Evolutionary conservation across 768 basidiomycete species (phyloP).

Genomic region (Suillus plorans): DNA sequence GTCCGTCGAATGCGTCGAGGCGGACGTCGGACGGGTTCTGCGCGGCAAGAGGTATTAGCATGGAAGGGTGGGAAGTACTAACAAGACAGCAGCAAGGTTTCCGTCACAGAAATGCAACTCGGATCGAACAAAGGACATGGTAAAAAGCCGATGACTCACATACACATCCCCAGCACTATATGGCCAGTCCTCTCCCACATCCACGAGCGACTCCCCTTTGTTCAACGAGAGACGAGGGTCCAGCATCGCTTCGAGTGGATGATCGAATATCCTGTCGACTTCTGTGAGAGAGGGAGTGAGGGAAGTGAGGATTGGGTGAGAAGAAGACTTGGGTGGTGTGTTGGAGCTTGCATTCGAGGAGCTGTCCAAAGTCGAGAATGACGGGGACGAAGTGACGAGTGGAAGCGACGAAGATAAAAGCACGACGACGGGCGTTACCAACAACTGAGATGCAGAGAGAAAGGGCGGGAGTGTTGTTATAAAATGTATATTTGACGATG

Average conservation of each 20-base stretch:
- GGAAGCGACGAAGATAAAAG: conserved; percentile 43
- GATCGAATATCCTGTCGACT: conserved; percentile 78
- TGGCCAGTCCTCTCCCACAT: conserved; percentile 72
- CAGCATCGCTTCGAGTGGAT: conserved; percentile 72
- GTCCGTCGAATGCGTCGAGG: conserved; percentile 46
- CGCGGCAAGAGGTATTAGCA: conserved; percentile 1
- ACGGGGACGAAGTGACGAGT: not conserved
- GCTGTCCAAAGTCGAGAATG: not conserved
- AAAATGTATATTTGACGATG: conserved; percentile 55
- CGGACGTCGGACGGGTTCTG: conserved; percentile 59
- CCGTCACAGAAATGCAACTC: not conserved
- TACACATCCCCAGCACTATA: conserved; percentile 65
- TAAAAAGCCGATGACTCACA: conserved; percentile 42
- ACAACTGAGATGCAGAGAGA: conserved; percentile 61
- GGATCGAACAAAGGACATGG: not conserved
- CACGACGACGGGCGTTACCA: conserved; percentile 81
- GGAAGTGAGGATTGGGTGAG: conserved; percentile 39
- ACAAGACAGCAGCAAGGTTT: not conserved
- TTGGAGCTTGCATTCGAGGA: not conserved
- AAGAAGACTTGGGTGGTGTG: conserved; percentile 9
- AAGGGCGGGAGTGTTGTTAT: conserved; percentile 66
- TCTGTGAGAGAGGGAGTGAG: conserved; percentile 63
- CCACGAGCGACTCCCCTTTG: conserved; percentile 47
- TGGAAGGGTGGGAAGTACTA: not conserved
- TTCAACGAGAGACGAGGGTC: conserved; percentile 50